Evolutionary conservation across 192 early-diverging fungal genomes (phyloP), one percentile per base, ranked within the genome.

Genomic region (Endogone sp.): DNA sequence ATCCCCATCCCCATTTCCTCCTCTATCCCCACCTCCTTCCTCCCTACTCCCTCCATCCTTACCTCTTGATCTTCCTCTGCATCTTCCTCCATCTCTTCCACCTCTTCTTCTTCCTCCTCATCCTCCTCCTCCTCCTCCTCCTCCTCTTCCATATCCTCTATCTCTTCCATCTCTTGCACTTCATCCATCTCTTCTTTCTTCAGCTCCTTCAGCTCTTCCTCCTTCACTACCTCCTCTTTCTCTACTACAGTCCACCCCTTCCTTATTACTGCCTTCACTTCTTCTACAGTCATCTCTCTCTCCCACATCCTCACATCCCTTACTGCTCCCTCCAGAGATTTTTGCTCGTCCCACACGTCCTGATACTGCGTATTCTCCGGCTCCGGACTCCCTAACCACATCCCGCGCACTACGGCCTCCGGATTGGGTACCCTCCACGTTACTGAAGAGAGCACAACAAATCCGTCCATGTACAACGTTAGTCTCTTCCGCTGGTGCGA

Each of bases 381-480:
- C 54, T 74, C 77, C 21, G 70, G 29, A 2, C 69, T 67, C 1
- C 77, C 77, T 28, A 79, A 62, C 77, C 77, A 79, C 2, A 79
- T 8, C 16, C 77, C 73, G 1, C 64, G 66, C 16, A 79, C 28
- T 3, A 59, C 24, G n/a, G 63, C 69, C 30, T 67, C 62, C 25
- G 21, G 29, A 4, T 60, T 28, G 2, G 73, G 72, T 10, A 60
- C 55, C 3, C 29, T 29, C 72, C 73, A 79, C 21, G 44, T 24
- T 4, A 32, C 55, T 3, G 61, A 63, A 20, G 72, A 74, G 28
- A 66, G 44, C 21, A 71, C 23, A 10, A 79, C 72, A 28, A 69
- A 60, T 2, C 72, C 77, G 62, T 79, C 77, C 63, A 71, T 67
- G 59, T 75, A 75, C 0, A 79, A 37, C 3, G 63, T 56, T 4